A percentile compares a stretch with the other conserved stretches of the same genome.
Evolutionary conservation across 1,139 yeast species (phyloP).

Genomic region (Arxiozyma telluris): DNA sequence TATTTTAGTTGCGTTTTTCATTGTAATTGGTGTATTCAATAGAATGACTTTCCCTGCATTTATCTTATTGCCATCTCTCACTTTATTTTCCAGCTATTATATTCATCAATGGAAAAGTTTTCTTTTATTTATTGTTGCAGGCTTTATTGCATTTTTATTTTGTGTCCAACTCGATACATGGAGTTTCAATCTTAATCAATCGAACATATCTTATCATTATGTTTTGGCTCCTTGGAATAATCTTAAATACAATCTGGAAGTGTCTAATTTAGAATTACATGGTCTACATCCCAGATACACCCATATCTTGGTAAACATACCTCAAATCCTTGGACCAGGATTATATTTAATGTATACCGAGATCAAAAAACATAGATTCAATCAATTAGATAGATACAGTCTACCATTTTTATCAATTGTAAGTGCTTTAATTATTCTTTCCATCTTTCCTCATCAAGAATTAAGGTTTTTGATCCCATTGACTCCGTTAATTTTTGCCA

Average conservation of each 20-base stretch:
- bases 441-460: slow-evolving; percentile 85
- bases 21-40: slow-evolving; percentile 69
- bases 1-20: slow-evolving; percentile 40
- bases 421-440: slow-evolving; percentile 55
- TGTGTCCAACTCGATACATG: slow-evolving; percentile 31
- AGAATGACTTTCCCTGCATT: slow-evolving; percentile 78
- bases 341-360: slow-evolving; percentile 34
- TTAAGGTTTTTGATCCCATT: slow-evolving; percentile 73
- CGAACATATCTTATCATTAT: slow-evolving; percentile 15
- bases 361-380: slow-evolving; percentile 9
- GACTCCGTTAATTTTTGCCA: slow-evolving; percentile 60
- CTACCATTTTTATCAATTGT: slow-evolving; percentile 49
- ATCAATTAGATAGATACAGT: background rate
- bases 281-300: slow-evolving; percentile 77
- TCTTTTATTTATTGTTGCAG: slow-evolving; percentile 29
- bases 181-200: background rate
- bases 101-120: slow-evolving; percentile 19
- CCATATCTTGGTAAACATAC: slow-evolving; percentile 66
- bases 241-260: slow-evolving; percentile 54
- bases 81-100: slow-evolving; percentile 33
- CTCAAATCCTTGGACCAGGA: slow-evolving; percentile 76
- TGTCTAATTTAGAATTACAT: slow-evolving; percentile 57
- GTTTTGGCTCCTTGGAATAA: slow-evolving; percentile 72
- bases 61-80: slow-evolving; percentile 51
- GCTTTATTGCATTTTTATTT: slow-evolving; percentile 31